Evolutionary conservation across 2,329 filamentous ascomycete genomes (phyloP).

Genomic region (Raffaelea ambrosiae): DNA sequence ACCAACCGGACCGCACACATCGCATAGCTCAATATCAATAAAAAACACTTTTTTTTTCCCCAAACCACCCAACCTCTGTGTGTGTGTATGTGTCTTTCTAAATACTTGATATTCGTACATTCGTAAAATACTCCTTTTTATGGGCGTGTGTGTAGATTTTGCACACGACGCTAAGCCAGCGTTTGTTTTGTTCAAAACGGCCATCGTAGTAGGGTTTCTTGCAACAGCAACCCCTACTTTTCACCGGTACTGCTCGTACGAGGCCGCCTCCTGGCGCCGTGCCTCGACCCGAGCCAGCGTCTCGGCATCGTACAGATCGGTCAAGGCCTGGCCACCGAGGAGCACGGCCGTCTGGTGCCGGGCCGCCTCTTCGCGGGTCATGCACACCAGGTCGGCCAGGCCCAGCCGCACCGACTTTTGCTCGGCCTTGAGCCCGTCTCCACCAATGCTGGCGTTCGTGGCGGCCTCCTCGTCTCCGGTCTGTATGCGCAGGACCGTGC

Average conservation of each 20-base stretch:
- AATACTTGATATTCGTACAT: too few species aligned
- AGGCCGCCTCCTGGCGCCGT: constrained; percentile 58
- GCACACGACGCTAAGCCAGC: too few species aligned
- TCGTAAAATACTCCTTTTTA: too few species aligned
- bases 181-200: too few species aligned
- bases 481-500: constrained; percentile 31
- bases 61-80: too few species aligned
- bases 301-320: constrained; percentile 65
- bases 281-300: constrained; percentile 60
- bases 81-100: too few species aligned
- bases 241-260: constrained; percentile 40
- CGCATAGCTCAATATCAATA: too few species aligned
- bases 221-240: too few species aligned
- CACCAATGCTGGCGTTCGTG: constrained; percentile 17
- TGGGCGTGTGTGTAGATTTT: too few species aligned
- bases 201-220: too few species aligned
- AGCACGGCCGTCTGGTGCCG: constrained; percentile 75
- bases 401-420: constrained; percentile 68
- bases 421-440: constrained; percentile 52
- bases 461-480: constrained; percentile 38
- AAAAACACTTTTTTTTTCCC: too few species aligned
- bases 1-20: too few species aligned
- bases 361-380: constrained; percentile 85
- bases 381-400: constrained; percentile 68
- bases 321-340: constrained; percentile 54